Evolutionary conservation across 1,284 basidiomycete species (phyloP), one percentile per base, ranked within the genome.

Genomic region (Ceratobasidium sp.): DNA sequence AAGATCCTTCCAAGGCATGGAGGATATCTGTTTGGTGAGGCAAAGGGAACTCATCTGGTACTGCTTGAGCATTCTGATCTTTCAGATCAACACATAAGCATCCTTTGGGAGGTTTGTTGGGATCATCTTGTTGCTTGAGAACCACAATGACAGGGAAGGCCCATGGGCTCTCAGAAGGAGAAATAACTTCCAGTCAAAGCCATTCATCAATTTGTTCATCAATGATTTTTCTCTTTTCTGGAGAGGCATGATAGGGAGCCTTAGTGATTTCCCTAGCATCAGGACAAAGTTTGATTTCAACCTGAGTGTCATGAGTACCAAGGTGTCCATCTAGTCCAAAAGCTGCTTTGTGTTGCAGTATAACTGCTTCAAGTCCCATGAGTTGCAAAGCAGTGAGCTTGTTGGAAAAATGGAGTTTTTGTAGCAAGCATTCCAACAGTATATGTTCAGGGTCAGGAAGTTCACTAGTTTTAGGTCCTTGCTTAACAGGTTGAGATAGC

Each of bases 1-100:
- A 75, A 6, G 76, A 70, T 7, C 80, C 80, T 0, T 74, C 72
- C 0, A 82, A 70, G 0, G 76, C 72, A 40, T 77, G 75, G 0
- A 82, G 50, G 31, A 82, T 81, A 27, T 81, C 79, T 4, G 73
- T 70, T 52, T 80, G 78, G 27, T 75, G 56, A 0, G 80, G 80
- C 10, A 83, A 73, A 0, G 80, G 81, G 70, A 80, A 82, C 69
- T 82, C 78, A 68, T 82, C 80, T 0, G 78, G 74, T 0, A 79
- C 76, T 7, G 77, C 78, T 2, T 74, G 35, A 0, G 69, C 74
- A 67, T 81, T 80, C 1, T 79, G 73, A 40, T 76, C 75, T 1
- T 78, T 60, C 54, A 79, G 80, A 70, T 80, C 78, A 8, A 79
- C 73, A 42, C 73, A 75, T 42, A 79, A 72, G 1, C 77, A 68